Evolutionary conservation across 2,329 filamentous ascomycete species (phyloP).

Genomic region (Trichoderma oligosporum): DNA sequence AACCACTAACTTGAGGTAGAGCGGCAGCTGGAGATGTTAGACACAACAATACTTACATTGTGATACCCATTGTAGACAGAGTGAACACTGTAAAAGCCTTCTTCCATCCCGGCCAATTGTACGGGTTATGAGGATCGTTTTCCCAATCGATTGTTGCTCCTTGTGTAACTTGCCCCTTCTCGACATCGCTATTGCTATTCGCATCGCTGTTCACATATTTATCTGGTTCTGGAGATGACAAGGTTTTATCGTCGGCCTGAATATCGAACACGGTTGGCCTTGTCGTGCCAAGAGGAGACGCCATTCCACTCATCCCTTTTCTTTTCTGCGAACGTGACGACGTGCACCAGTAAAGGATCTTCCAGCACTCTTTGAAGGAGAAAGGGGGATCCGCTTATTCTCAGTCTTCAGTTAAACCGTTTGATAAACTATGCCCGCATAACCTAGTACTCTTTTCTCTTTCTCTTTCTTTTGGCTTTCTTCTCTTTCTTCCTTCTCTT

Average conservation of each 20-base stretch:
- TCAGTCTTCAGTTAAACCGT: neutral
- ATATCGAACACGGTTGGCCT: neutral
- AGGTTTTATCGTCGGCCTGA: neutral
- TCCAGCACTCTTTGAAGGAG: neutral
- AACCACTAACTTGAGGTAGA: neutral
- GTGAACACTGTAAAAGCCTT: constrained; percentile 40
- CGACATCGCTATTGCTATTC: constrained; percentile 12
- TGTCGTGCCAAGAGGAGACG: neutral
- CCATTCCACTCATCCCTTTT: neutral
- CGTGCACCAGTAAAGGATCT: neutral
- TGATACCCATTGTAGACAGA: constrained; percentile 39
- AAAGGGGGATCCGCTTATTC: neutral
- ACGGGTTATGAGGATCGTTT: constrained; percentile 38
- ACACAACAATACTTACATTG: constrained; percentile 34
- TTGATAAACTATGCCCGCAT: neutral
- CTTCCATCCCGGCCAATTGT: constrained; percentile 46
- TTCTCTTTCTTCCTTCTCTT: neutral
- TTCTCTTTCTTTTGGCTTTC: no score
- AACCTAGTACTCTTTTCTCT: neutral
- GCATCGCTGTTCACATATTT: constrained; percentile 2
- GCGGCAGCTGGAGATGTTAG: neutral
- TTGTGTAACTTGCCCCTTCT: constrained; percentile 1
- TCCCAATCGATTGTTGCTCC: constrained; percentile 10
- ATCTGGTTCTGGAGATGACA: neutral
- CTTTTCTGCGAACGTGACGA: neutral